Percentiles rank a stretch among this genome's conserved stretches.
These are phyloP conservation scores for Ophiostoma triangulosporum DNA, from an alignment of 2,329 filamentous ascomycete species.

Conservation along the genomic window DNA sequence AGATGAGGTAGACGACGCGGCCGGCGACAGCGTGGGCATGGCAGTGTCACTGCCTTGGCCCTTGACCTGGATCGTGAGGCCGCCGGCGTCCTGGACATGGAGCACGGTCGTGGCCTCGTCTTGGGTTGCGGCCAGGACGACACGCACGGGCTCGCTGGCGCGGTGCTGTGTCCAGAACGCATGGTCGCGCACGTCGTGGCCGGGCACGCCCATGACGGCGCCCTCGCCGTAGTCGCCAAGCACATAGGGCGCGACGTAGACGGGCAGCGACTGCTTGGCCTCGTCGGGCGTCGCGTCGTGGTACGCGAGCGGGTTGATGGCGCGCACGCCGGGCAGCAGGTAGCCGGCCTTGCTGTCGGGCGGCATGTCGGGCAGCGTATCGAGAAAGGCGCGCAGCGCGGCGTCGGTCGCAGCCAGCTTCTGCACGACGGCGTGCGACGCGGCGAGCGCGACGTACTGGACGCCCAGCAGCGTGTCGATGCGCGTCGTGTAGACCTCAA, in stretches of 20 bases:
- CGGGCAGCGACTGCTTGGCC: conserved; percentile 46
- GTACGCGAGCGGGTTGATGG: conserved; percentile 52
- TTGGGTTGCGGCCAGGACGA: conserved; percentile 44
- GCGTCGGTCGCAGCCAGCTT: conserved; percentile 44
- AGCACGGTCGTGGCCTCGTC: conserved; percentile 30
- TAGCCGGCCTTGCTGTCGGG: conserved; percentile 54
- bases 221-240: conserved; percentile 75
- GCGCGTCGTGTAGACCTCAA: conserved; percentile 72
- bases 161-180: conserved; percentile 67
- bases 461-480: conserved; percentile 80
- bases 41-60: neutral
- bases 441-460: conserved; percentile 69
- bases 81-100: conserved; percentile 15
- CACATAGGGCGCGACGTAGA: conserved; percentile 77
- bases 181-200: conserved; percentile 66
- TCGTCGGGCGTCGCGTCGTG: conserved; percentile 35
- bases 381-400: conserved; percentile 52
- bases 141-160: conserved; percentile 42
- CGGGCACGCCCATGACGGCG: conserved; percentile 85
- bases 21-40: neutral
- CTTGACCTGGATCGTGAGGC: neutral
- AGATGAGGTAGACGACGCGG: neutral
- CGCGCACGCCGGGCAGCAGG: conserved; percentile 45
- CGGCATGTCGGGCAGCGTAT: conserved; percentile 42
- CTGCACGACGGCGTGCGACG: conserved; percentile 56